Percentiles rank a stretch among this genome's conserved stretches.
phyloP scores from a whole-genome alignment of 1,139 yeast species.

The Candida sojae region DNA sequence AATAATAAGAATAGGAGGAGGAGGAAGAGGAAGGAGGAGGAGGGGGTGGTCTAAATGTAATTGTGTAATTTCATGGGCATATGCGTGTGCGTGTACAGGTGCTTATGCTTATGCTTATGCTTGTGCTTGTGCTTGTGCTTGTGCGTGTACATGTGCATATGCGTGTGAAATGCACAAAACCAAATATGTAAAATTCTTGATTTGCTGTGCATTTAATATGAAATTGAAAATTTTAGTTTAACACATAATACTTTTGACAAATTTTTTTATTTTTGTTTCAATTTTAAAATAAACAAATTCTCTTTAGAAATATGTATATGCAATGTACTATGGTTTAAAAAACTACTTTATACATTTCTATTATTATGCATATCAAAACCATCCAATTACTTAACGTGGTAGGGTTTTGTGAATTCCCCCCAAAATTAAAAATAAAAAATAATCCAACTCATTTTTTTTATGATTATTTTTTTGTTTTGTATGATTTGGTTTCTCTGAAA shows the following conservation, averaged over 20 bases:
- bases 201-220: background rate
- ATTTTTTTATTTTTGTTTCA: too few relatives aligned
- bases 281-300: too few relatives aligned
- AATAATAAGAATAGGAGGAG: too few relatives aligned
- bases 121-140: background rate
- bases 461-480: too few relatives aligned
- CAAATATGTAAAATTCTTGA: background rate
- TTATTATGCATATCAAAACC: background rate
- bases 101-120: background rate
- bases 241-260: background rate
- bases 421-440: background rate
- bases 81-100: background rate
- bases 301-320: background rate
- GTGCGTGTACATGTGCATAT: background rate
- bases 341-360: too few relatives aligned
- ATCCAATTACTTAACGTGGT: background rate
- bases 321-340: background rate
- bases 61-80: background rate
- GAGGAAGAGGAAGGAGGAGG: background rate
- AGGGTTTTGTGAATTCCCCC: background rate
- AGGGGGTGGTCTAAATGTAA: too few relatives aligned
- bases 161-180: background rate
- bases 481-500: background rate
- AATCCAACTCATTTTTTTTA: background rate
- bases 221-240: background rate